Evolutionary conservation across 768 basidiomycete species (phyloP).

Genomic region (Mrakia blollopis): DNA sequence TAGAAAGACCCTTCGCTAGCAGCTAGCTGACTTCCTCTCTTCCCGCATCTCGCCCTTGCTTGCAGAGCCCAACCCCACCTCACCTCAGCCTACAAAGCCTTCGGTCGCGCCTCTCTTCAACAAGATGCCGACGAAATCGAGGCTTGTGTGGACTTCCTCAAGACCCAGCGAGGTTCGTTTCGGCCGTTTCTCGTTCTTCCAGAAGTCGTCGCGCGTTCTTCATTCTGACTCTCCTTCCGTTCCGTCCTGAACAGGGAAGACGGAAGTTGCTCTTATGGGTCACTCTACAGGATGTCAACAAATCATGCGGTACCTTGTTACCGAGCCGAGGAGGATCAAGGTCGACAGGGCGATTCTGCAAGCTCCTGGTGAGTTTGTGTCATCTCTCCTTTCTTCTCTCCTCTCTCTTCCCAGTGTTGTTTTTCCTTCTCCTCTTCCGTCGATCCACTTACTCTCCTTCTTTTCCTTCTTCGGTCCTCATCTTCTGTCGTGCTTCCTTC

Average conservation of each 20-base stretch:
- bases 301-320: conserved; percentile 26
- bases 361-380: conserved; percentile 27
- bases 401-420: no score
- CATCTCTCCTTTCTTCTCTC: not conserved
- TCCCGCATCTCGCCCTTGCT: not conserved
- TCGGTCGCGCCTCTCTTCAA: conserved; percentile 16
- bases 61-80: conserved; percentile 30
- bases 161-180: not conserved
- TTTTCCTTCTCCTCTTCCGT: no score
- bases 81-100: conserved; percentile 23
- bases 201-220: not conserved
- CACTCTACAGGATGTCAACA: conserved; percentile 33
- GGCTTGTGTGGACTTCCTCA: conserved; percentile 17
- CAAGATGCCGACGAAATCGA: conserved; percentile 18
- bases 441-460: no score
- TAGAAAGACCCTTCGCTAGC: no score
- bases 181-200: no score
- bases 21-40: not conserved
- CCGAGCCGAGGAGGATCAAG: not conserved
- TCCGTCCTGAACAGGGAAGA: not conserved
- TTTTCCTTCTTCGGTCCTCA: no score
- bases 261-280: not conserved
- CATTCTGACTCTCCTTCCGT: not conserved
- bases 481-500: no score
- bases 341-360: conserved; percentile 27